Base-by-base conservation (phyloP, 805 yeast species). In the Metschnikowia aberdeeniae region DNA sequence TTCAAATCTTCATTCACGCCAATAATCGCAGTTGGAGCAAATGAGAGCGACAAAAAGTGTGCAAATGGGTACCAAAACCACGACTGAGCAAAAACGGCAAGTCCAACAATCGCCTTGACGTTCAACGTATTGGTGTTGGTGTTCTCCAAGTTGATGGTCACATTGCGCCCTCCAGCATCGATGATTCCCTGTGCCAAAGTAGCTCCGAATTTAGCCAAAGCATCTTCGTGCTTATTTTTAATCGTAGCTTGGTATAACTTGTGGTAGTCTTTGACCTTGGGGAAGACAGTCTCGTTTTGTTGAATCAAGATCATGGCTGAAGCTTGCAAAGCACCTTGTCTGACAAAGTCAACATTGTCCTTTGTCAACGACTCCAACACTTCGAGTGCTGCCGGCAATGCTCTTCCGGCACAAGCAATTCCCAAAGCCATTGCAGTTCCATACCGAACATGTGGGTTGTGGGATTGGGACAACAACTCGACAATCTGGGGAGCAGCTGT, bases 61-160 rank as follows among this genome's bases (percentile, higher is more conserved):
- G 97, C 81, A 47, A 90, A 76, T 48, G 99, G 99, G 81, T 84
- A 93, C 99, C 99, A 93, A 68, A 89, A 88, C 99, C 99, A 93
- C 62, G 86, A 87, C 70, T 93, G 99, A 9, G 86, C 72, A 62
- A 93, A 93, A 48, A 93, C 78, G 0, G 93, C 82, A 54, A 93
- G 71, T 33, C 99, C 99, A 46, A 90, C 95, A 57, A 93, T 84
- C 0, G 97, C 93, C 65, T 86, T 86, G 61, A 84, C 82, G 67
- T 93, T 92, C 53, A 93, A 76, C 17, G 96, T 89, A 49, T 89
- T 95, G 34, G 96, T 89, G 55, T 89, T 90, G 20, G 82, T 59
- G 63, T 90, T 88, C 66, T 93, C 97, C 41, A 92, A 73, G 55
- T 86, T 86, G 53, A 93, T 89, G 0, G 98, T 89, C n/a, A 86